Percentiles rank a stretch among this genome's conserved stretches.
Evolutionary conservation across 2,329 filamentous ascomycete species (phyloP).

Genomic region (Colletotrichum viniferum): DNA sequence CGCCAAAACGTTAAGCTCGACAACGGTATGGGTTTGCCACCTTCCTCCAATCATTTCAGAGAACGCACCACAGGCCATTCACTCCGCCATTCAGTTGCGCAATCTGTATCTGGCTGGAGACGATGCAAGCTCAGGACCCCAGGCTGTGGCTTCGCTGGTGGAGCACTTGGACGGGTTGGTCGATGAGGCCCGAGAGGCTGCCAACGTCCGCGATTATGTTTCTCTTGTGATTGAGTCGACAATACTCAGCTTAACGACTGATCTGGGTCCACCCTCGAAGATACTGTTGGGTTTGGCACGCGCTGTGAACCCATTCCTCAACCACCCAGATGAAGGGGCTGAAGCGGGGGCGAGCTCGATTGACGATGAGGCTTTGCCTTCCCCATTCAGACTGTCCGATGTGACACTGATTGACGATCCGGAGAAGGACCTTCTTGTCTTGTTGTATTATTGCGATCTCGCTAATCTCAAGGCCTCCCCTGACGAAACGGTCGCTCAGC

Average conservation of each 20-base stretch:
- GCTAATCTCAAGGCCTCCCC: not conserved
- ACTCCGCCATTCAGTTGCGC: not conserved
- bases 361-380: not conserved
- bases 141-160: not conserved
- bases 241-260: not conserved
- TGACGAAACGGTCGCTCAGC: constrained; percentile 15
- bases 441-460: constrained; percentile 21
- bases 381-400: constrained; percentile 10
- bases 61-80: constrained; percentile 9
- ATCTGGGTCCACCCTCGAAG: not conserved
- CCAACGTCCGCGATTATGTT: constrained; percentile 20
- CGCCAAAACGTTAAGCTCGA: constrained; percentile 11
- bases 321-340: not conserved
- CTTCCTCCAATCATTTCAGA: constrained; percentile 21
- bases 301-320: constrained; percentile 21
- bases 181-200: not conserved
- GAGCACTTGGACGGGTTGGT: not conserved
- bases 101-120: constrained; percentile 9
- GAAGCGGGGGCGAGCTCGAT: not conserved
- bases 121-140: not conserved
- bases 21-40: constrained; percentile 16
- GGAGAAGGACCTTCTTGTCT: constrained; percentile 22
- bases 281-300: constrained; percentile 6
- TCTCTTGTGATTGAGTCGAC: constrained; percentile 13
- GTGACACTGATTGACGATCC: constrained; percentile 1